Evolutionary conservation across 208 protist species (phyloP), one percentile per base, ranked within the genome.

Genomic region (Crithidia acanthocephali): DNA sequence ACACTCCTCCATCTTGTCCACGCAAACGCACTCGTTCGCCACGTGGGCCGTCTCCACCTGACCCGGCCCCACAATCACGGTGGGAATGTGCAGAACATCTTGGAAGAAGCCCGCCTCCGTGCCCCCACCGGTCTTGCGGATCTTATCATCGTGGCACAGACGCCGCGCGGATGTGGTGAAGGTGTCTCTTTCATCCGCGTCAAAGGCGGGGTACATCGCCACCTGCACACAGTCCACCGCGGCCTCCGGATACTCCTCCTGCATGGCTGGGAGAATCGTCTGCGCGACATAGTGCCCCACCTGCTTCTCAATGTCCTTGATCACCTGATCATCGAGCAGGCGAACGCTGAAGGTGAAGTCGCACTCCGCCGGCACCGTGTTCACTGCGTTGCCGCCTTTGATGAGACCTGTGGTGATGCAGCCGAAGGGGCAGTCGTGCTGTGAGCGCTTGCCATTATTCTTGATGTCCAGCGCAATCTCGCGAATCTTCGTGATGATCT

Each of bases 71-170:
- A 76, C 76, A 28, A 86, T 75, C 23, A 80, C 59, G 15, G 69
- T 77, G n/a, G 76, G 74, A 32, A 84, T 81, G 47, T 60, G 58
- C 33, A 86, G 68, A 40, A 47, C 7, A 37, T 66, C 68, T 32
- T 87, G 81, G 64, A 86, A 89, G 55, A 84, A 77, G 27, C 81
- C 83, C 15, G 57, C 76, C 33, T 86, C 79, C 0, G 81, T 89
- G 27, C 64, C 72, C 23, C 74, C 80, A 25, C 44, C 72, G 7
- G 79, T 76, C 44, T 60, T 70, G 20, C 50, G 44, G 4, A 65
- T 16, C 22, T 65, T 42, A 0, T 45, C 9, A 40, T 59, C 37
- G 18, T 42, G 37, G n/a, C 47, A 37, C 23, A 75, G 11, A 27
- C 8, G 47, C 20, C 74, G 76, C 40, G 68, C 42, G 9, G 72